phyloP scores from a whole-genome alignment of 2,329 filamentous ascomycete species.

The Ophiostoma sp. region DNA sequence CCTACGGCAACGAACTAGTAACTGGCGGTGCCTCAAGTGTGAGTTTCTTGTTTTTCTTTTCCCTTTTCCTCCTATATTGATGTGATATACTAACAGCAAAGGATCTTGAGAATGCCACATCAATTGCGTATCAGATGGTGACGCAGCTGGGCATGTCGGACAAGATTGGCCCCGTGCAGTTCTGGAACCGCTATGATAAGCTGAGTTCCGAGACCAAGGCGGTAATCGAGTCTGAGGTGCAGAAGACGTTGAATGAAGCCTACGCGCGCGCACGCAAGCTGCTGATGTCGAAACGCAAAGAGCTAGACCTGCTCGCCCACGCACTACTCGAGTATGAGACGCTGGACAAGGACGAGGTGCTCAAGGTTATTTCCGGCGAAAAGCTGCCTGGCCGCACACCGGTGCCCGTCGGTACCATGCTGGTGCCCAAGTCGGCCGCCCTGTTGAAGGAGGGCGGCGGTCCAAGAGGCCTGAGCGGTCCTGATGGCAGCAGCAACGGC shows the following conservation, averaged over 20 bases:
- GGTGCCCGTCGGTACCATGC: conserved; percentile 57
- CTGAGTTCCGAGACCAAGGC: conserved; percentile 83
- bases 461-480: conserved; percentile 15
- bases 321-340: conserved; percentile 94
- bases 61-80: neutral
- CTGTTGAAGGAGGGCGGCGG: conserved; percentile 23
- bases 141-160: conserved; percentile 86
- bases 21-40: conserved; percentile 73
- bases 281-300: conserved; percentile 68
- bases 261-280: conserved; percentile 68
- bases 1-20: conserved; percentile 86
- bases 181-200: conserved; percentile 70
- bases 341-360: conserved; percentile 79
- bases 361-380: conserved; percentile 83
- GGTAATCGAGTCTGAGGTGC: conserved; percentile 82
- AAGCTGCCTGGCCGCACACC: conserved; percentile 65
- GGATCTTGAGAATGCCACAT: conserved; percentile 78
- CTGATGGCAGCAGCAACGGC: conserved; percentile 10
- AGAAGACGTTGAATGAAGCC: conserved; percentile 75
- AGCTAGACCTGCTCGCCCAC: conserved; percentile 81
- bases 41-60: conserved; percentile 26
- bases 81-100: conserved; percentile 37
- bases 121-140: conserved; percentile 80
- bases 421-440: conserved; percentile 56
- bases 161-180: conserved; percentile 82